Conservation (phyloP, 306 rosid species). For the Neltuma alba region DNA sequence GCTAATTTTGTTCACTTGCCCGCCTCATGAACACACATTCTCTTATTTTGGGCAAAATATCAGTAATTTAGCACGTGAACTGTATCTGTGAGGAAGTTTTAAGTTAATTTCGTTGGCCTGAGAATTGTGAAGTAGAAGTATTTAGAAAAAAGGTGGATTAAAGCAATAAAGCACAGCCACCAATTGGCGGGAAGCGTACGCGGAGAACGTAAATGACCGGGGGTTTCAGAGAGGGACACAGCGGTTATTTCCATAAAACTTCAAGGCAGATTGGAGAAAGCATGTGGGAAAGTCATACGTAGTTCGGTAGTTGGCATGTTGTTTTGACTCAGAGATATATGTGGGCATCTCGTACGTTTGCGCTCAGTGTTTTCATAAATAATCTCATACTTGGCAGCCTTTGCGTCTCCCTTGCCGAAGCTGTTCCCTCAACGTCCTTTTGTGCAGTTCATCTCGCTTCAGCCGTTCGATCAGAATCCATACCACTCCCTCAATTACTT, state of each 20-base stretch:
- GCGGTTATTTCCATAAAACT: not conserved
- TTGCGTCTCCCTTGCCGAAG: slow-evolving; percentile 3
- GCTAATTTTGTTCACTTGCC: not conserved
- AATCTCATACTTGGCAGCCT: slow-evolving; percentile 54
- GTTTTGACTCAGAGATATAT: slow-evolving; percentile 11
- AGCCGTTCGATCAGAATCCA: slow-evolving; percentile 74
- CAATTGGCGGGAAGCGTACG: not conserved
- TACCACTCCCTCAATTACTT: slow-evolving; percentile 21
- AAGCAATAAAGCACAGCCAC: not conserved
- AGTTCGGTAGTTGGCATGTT: slow-evolving; percentile 34
- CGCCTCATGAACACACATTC: not conserved
- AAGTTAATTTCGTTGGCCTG: not conserved
- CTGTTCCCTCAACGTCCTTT: slow-evolving; percentile 42
- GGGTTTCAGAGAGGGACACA: not conserved
- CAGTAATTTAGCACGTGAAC: not conserved
- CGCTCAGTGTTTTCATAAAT: slow-evolving; percentile 20
- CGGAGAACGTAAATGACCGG: not conserved
- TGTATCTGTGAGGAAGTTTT: not conserved
- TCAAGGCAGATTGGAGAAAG: not conserved
- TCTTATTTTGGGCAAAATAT: no score
- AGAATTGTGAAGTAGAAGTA: not conserved
- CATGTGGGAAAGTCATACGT: not conserved
- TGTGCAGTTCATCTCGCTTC: slow-evolving; percentile 38
- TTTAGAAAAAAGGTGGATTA: not conserved
- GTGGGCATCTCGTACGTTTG: slow-evolving; percentile 53